Conservation (phyloP, 495 filamentous ascomycete genomes). For the Clohesyomyces aquaticus region DNA sequence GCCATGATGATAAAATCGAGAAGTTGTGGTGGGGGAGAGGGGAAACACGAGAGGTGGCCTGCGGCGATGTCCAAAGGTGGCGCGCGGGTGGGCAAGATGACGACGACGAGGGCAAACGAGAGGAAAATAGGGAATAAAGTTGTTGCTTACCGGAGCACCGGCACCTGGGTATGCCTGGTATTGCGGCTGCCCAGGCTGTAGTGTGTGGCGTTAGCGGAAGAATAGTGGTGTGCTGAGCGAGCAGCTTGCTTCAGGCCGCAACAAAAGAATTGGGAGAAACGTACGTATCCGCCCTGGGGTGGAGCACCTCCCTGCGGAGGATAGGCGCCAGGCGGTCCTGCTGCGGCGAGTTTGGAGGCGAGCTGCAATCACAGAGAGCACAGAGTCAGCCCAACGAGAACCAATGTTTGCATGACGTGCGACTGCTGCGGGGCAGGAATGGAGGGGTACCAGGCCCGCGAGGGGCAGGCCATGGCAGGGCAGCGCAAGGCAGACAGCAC, state of each 20-base stretch:
- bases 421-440: constrained; percentile 14
- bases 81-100: background rate
- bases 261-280: constrained; percentile 7
- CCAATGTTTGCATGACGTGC: constrained; percentile 18
- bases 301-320: constrained; percentile 30
- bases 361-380: constrained; percentile 26
- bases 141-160: constrained; percentile 32
- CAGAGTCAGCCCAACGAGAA: constrained; percentile 26
- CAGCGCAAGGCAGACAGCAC: background rate
- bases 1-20: constrained; percentile 35
- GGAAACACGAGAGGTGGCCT: constrained; percentile 2
- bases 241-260: constrained; percentile 6
- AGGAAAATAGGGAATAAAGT: constrained; percentile 5
- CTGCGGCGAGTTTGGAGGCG: constrained; percentile 38
- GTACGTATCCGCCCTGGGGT: constrained; percentile 38
- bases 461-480: background rate
- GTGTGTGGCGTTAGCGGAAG: constrained; percentile 13
- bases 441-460: constrained; percentile 9
- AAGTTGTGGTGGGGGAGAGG: constrained; percentile 8
- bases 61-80: background rate
- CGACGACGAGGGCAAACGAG: background rate
- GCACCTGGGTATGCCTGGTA: constrained; percentile 41
- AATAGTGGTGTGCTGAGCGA: background rate
- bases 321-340: constrained; percentile 29
- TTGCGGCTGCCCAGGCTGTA: constrained; percentile 44